phyloP scores from a whole-genome alignment of 371 early-diverging fungal species.

The Scutellospora calospora region DNA sequence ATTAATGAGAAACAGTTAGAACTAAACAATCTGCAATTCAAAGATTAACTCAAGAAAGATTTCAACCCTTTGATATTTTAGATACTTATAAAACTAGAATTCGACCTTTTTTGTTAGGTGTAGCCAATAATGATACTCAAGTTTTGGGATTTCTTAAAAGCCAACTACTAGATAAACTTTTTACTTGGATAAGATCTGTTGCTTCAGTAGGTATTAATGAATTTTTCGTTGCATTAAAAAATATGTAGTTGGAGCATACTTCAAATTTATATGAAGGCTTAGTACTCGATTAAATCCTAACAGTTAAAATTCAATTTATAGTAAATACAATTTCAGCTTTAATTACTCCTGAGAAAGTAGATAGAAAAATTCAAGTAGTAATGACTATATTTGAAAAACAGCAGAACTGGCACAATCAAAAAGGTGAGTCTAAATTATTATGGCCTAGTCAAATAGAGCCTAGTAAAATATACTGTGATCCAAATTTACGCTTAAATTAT shows the following conservation, averaged over 20 bases:
- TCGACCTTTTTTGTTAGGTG: constrained; percentile 17
- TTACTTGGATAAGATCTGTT: neutral
- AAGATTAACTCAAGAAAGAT: constrained; percentile 23
- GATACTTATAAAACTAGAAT: constrained; percentile 30
- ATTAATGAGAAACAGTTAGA: constrained; percentile 8
- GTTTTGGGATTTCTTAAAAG: constrained; percentile 13
- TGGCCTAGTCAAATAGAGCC: constrained; percentile 34
- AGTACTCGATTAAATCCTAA: too few relatives aligned
- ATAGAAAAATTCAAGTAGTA: too few relatives aligned
- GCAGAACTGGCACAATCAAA: too few relatives aligned
- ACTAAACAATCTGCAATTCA: neutral
- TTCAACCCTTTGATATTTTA: constrained; percentile 9
- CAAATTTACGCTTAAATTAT: constrained; percentile 29
- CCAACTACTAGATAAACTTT: neutral
- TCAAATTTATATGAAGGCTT: too few relatives aligned
- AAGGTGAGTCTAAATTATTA: too few relatives aligned
- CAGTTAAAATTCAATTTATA: too few relatives aligned
- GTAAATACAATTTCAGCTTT: too few relatives aligned
- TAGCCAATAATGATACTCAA: constrained; percentile 21
- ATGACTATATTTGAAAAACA: too few relatives aligned
- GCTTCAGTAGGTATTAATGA: neutral
- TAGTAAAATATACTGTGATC: constrained; percentile 11
- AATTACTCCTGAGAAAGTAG: too few relatives aligned
- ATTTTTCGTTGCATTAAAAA: constrained; percentile 6
- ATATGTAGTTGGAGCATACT: neutral